These are phyloP conservation scores for Fusarium nanum DNA, from an alignment of 2,329 filamentous ascomycete species.

Conservation along the genomic window DNA sequence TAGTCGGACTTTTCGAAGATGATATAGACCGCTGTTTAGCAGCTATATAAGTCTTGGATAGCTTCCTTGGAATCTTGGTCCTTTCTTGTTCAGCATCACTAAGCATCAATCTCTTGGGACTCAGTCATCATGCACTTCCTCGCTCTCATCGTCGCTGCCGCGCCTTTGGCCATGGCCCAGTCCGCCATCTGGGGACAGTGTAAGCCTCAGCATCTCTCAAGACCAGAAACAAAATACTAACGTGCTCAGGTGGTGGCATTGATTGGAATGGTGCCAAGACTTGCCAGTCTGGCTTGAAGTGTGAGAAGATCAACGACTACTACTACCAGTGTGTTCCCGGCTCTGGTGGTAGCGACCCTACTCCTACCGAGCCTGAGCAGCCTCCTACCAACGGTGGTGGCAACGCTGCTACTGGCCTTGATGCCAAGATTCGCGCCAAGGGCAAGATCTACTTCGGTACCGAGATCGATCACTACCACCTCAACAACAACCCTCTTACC, in stretches of 20 bases:
- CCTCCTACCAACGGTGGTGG: conserved; percentile 2
- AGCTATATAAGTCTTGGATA: conserved; percentile 8
- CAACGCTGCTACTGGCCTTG: not conserved
- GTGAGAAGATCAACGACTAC: conserved; percentile 21
- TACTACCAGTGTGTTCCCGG: conserved; percentile 27
- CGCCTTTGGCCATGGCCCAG: conserved; percentile 13
- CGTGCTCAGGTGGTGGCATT: not conserved
- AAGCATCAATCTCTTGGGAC: not conserved
- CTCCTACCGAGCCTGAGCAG: not conserved
- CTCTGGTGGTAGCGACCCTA: not conserved
- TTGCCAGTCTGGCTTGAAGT: conserved; percentile 9
- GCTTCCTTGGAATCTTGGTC: not conserved
- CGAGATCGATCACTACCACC: conserved; percentile 64
- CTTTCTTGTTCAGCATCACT: not conserved
- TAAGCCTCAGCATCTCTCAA: not conserved
- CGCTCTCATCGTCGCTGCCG: conserved; percentile 10
- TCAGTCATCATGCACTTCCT: conserved; percentile 14
- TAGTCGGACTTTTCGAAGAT: not conserved
- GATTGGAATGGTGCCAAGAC: conserved; percentile 1
- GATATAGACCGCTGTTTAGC: not conserved
- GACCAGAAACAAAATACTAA: not conserved
- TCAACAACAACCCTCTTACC: conserved; percentile 58
- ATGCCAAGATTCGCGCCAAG: conserved; percentile 58
- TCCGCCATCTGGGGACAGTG: conserved; percentile 21
- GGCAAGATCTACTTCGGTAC: conserved; percentile 76